Percentiles rank a stretch among this genome's conserved stretches.
These are phyloP conservation scores for Rhizoctonia solani DNA, from an alignment of 1,284 basidiomycete species.

Conservation along the genomic window DNA sequence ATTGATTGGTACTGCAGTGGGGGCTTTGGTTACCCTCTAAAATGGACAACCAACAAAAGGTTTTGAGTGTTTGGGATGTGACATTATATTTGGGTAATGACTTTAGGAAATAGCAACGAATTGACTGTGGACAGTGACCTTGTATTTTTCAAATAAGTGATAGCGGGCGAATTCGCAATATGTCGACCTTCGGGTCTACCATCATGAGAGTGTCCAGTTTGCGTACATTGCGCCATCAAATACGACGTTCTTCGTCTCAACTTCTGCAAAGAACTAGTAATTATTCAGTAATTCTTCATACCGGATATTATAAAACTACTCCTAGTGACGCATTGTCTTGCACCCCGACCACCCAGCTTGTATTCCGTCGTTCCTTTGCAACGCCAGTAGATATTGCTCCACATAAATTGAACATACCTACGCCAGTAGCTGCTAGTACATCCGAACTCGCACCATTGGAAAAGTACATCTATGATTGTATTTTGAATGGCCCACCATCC, in stretches of 20 bases:
- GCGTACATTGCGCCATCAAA: not conserved
- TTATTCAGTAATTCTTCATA: too few species aligned
- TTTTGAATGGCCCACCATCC: not conserved
- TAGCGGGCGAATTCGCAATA: slow-evolving; percentile 6
- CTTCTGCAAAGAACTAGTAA: too few species aligned
- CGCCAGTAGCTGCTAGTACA: not conserved
- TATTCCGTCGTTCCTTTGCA: not conserved
- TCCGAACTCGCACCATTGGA: not conserved
- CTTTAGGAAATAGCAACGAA: too few species aligned
- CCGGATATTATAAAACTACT: too few species aligned
- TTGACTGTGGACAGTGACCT: too few species aligned
- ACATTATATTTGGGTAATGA: too few species aligned
- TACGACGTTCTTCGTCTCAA: too few species aligned
- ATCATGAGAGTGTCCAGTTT: slow-evolving; percentile 9
- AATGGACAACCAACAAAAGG: not conserved
- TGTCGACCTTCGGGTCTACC: not conserved
- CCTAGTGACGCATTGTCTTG: too few species aligned
- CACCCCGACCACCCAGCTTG: not conserved
- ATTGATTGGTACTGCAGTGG: not conserved
- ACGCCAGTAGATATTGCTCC: not conserved
- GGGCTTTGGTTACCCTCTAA: not conserved
- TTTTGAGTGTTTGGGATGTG: too few species aligned
- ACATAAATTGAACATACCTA: not conserved
- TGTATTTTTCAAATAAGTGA: too few species aligned
- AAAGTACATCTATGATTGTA: slow-evolving; percentile 17